Percentiles rank a stretch among this genome's conserved stretches.
These are phyloP conservation scores for Conticribra guillardii DNA, from an alignment of 108 stramenopile species.

Conservation along the genomic window DNA sequence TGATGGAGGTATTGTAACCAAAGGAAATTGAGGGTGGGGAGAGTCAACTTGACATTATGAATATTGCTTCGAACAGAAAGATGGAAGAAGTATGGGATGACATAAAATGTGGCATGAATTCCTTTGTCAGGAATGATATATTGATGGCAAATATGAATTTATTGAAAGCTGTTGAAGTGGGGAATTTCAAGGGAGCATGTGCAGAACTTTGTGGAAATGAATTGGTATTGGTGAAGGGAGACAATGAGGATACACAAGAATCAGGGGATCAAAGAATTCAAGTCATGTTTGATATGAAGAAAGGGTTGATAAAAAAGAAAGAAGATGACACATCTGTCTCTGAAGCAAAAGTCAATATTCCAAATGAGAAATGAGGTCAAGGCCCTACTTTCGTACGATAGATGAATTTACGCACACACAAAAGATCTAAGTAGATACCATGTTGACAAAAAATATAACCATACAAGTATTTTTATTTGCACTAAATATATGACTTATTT, in stretches of 20 bases:
- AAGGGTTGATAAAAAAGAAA: background rate
- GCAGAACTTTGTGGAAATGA: constrained; percentile 46
- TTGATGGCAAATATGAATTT: constrained; percentile 63
- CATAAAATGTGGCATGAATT: constrained; percentile 69
- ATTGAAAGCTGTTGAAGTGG: constrained; percentile 52
- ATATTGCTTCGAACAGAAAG: constrained; percentile 66
- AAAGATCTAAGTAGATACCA: too few relatives aligned
- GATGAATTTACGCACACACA: too few relatives aligned
- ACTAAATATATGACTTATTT: too few relatives aligned
- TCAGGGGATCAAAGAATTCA: background rate
- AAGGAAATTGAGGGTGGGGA: constrained; percentile 19
- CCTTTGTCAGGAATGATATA: constrained; percentile 69
- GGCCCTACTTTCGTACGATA: constrained; percentile 67
- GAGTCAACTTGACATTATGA: constrained; percentile 50
- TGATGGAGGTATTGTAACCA: constrained; percentile 37
- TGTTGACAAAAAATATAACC: too few relatives aligned
- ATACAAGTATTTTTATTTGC: too few relatives aligned
- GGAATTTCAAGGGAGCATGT: constrained; percentile 44
- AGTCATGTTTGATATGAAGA: background rate
- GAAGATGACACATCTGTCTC: background rate
- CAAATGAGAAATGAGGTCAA: constrained; percentile 68
- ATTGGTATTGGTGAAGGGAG: constrained; percentile 27
- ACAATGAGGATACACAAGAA: background rate
- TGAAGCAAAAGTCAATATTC: constrained; percentile 60
- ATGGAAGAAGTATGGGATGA: constrained; percentile 81